Evolutionary conservation across 2,329 filamentous ascomycete species (phyloP).

Genomic region (Fusarium nodosum): DNA sequence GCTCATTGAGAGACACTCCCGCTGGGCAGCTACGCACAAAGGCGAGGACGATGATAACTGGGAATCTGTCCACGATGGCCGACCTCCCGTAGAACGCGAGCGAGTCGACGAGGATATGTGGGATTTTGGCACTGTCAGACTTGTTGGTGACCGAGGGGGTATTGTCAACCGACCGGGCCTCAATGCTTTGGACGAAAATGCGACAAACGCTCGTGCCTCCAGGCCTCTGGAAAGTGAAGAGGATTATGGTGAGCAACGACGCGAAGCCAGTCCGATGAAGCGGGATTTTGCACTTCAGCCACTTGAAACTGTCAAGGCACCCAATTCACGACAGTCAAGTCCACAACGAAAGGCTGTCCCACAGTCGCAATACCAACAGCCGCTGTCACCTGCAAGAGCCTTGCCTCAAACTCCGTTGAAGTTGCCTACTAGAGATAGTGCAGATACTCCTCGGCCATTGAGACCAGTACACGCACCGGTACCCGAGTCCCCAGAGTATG

Average conservation of each 20-base stretch:
- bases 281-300: constrained; percentile 60
- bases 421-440: constrained; percentile 49
- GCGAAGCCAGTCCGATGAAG: constrained; percentile 68
- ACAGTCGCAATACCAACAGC: constrained; percentile 37
- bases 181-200: constrained; percentile 82
- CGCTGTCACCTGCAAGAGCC: constrained; percentile 68
- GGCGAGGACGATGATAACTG: constrained; percentile 73
- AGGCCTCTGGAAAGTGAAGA: constrained; percentile 63
- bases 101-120: constrained; percentile 86
- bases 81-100: constrained; percentile 67
- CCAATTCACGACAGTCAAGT: constrained; percentile 68
- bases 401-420: constrained; percentile 63
- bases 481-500: constrained; percentile 70
- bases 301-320: constrained; percentile 69
- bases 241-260: constrained; percentile 66
- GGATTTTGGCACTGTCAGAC: constrained; percentile 97
- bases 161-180: constrained; percentile 69
- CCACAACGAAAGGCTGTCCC: constrained; percentile 71
- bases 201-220: constrained; percentile 79
- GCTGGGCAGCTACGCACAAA: constrained; percentile 87
- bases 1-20: constrained; percentile 88
- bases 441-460: constrained; percentile 63
- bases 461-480: constrained; percentile 63
- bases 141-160: constrained; percentile 76
- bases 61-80: constrained; percentile 67